Percentiles rank a stretch among this genome's conserved stretches.
These are phyloP conservation scores for Penicillium coprophilum DNA, from an alignment of 495 filamentous ascomycete species.

Conservation along the genomic window DNA sequence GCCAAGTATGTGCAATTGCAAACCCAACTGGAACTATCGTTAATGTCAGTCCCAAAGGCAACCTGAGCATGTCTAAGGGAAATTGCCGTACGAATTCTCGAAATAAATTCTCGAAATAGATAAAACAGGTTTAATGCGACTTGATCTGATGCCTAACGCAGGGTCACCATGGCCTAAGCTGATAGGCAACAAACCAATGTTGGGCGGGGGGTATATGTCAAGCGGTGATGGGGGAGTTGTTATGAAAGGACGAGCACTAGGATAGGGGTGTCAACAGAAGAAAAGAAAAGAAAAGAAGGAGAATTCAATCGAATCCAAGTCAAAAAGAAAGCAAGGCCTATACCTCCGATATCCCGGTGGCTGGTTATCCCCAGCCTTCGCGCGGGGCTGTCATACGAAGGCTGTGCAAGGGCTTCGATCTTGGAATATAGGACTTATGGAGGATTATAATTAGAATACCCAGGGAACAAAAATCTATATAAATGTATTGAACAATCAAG, in stretches of 20 bases:
- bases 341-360: conserved; percentile 29
- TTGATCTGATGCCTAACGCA: conserved; percentile 25
- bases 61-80: not conserved
- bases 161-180: conserved; percentile 21
- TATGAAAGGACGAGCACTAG: not conserved
- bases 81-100: not conserved
- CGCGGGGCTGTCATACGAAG: conserved; percentile 20
- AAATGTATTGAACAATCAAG: too few relatives aligned
- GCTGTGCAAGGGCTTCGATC: conserved; percentile 3
- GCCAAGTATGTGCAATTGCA: conserved; percentile 14
- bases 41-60: not conserved
- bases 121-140: conserved; percentile 16
- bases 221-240: conserved; percentile 13
- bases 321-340: conserved; percentile 13
- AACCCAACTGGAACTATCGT: conserved; percentile 8
- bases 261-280: not conserved
- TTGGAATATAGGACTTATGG: not conserved
- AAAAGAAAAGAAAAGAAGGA: not conserved
- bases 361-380: conserved; percentile 36
- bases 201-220: conserved; percentile 5
- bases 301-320: conserved; percentile 4
- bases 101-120: conserved; percentile 1
- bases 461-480: not conserved
- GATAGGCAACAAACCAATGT: conserved; percentile 3
- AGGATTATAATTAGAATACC: not conserved